Conservation (phyloP, 345 rosid genomes). For the Sonneratia alba region DNA sequence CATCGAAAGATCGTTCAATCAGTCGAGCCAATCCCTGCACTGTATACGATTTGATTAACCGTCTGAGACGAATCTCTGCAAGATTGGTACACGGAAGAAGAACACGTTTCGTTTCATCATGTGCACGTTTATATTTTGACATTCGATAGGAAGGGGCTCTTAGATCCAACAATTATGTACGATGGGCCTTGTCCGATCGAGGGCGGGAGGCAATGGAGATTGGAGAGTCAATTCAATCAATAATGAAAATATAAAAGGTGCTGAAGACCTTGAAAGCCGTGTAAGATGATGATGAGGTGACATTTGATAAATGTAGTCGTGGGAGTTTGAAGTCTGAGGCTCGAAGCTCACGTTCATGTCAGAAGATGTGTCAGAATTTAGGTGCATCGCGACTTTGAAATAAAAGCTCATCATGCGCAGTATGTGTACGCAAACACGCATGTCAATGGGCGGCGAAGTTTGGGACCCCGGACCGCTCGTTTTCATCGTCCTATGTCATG, state of each 20-base stretch:
- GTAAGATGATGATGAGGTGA: not conserved
- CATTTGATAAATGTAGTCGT: not conserved
- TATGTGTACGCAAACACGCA: not conserved
- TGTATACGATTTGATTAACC: not conserved
- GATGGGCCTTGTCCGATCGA: not conserved
- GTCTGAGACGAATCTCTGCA: not conserved
- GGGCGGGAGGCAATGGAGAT: not conserved
- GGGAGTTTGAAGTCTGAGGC: not conserved
- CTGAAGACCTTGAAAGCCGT: not conserved
- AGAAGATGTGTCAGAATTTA: not conserved
- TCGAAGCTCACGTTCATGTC: not conserved
- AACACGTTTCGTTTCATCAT: not conserved
- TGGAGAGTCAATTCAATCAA: not conserved
- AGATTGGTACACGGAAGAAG: no score
- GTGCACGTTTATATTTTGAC: not conserved
- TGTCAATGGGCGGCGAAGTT: no score
- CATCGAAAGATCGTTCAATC: not conserved
- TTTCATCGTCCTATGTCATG: no score
- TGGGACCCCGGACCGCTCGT: no score
- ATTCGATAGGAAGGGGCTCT: not conserved
- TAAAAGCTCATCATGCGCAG: no score
- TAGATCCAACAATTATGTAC: no score
- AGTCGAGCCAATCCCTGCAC: not conserved
- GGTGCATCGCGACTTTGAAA: not conserved
- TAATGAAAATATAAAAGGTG: no score